Evolutionary conservation across 2,329 filamentous ascomycete genomes (phyloP), one percentile per base, ranked within the genome.

Genomic region (Trichoderma guizhouense): DNA sequence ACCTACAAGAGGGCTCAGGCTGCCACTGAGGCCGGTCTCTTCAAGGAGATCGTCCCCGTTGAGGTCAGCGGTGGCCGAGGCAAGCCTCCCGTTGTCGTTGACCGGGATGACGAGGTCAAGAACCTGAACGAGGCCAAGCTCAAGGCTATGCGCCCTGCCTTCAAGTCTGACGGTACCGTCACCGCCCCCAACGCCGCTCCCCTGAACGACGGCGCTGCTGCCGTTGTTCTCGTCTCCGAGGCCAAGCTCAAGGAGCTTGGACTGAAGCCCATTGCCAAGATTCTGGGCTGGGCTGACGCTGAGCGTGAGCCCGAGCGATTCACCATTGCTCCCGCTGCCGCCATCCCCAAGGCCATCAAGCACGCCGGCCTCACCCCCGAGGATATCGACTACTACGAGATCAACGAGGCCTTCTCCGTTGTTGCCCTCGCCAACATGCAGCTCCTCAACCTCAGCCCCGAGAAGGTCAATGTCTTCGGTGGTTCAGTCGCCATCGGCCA

Each of bases 331-430:
- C 96, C 96, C 11, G 89, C 96, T 24, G 89, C 98, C 71, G 96
- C 96, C 76, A 97, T 99, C 78, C 96, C 96, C 81, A 99, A 98
- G 88, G 96, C 96, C 72, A 89, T 99, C 79, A 94, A 95, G 88
- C 95, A 99, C 84, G 96, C 96, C 73, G 93, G 93, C 74, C 85
- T 99, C 74, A 88, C 90, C 71, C 88, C 91, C 76, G 89, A 91
- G 74, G 87, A 93, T 72, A 88, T 99, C 72, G 95, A 98, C 79
- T 96, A 90, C 77, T 99, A 96, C 83, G 96, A 99, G 87, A 98
- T 99, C 87, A 99, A 99, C 87, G 96, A 99, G 87, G 96, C 96
- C 55, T 99, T 99, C 87, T 96, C 93, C 74, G 96, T 97, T 64
- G 96, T 99, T 74, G 94, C 96, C 51, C 88, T 99, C 67, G 95